Evolutionary conservation across 768 basidiomycete species (phyloP), one percentile per base, ranked within the genome.

Genomic region (Termitomyces sp.): DNA sequence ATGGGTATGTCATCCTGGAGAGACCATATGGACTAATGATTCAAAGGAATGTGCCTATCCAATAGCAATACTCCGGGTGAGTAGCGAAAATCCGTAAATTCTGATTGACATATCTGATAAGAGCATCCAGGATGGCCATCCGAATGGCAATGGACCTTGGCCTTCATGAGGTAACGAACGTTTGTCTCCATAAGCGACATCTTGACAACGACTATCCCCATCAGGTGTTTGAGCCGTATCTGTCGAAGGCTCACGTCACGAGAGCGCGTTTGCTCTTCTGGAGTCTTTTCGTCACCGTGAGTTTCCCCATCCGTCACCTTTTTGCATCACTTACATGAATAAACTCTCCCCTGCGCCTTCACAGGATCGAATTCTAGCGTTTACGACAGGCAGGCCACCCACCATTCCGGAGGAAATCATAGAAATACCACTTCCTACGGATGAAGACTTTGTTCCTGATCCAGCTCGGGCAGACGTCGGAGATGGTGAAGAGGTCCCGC

Each of bases 11-110:
- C 12, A 50, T 50, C 51, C 16, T 37, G 44, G 24, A 37, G 22
- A 29, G 28, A 26, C 51, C 31, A 33, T 49, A 42, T 48, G 24
- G 24, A 34, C 37, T 20, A 2, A 5, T 20, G 24, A 37, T 47
- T 56, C 15, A 60, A 36, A 24, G 55, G 44, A 50, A 18, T 22
- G 7, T 54, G 5, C 18, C 16, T n/a, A 36, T 28, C 34, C 28
- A 54, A 54, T 54, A 62, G 61, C 55, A 62, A 59, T 62, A 62
- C 39, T 62, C 61, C 39, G 61, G 61, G 61, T 62, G 28, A 47
- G 50, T 37, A 20, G 28, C 36, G n/a, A 36, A 48, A 49, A 16
- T 41, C 54, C 37, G 22, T 44, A 12, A 52, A 2, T 50, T 47
- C 22, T 36, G 20, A n/a, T 45, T 34, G 28, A 53, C 46, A 57